phyloP scores from a whole-genome alignment of 805 yeast species.

The Ogataea angusta region DNA sequence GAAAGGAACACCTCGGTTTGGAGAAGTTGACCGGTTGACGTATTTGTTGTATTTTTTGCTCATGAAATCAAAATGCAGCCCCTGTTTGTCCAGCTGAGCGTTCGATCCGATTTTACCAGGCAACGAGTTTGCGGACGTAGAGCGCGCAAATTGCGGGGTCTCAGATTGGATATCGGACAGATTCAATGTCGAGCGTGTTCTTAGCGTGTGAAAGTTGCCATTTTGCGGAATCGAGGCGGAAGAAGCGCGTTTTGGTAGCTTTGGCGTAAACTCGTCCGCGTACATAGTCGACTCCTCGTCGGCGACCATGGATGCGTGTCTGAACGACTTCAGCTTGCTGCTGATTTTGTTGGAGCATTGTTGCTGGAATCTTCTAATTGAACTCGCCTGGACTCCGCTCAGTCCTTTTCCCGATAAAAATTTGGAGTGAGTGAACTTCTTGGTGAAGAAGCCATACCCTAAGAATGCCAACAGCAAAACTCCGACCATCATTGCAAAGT shows the following conservation, averaged over 20 bases:
- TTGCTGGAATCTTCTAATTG: constrained; percentile 4
- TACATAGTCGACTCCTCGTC: constrained; percentile 15
- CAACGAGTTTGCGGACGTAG: constrained; percentile 16
- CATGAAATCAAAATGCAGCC: constrained; percentile 20
- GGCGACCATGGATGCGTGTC: constrained; percentile 15
- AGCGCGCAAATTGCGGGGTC: constrained; percentile 10
- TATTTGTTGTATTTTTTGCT: constrained; percentile 25
- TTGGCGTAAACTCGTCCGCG: constrained; percentile 11
- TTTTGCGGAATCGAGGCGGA: constrained; percentile 4
- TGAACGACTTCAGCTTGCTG: constrained; percentile 7
- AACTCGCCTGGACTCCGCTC: constrained; percentile 3
- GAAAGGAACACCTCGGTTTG: constrained; percentile 6
- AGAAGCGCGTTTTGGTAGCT: constrained; percentile 18
- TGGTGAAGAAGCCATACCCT: constrained; percentile 12
- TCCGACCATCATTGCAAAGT: constrained; percentile 12
- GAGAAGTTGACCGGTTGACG: constrained; percentile 9
- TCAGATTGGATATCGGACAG: constrained; percentile 19
- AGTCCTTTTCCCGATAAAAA: constrained; percentile 2
- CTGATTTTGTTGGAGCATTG: constrained; percentile 12
- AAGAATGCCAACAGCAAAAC: constrained; percentile 15
- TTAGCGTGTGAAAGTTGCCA: constrained; percentile 13
- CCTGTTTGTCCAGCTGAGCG: constrained; percentile 6
- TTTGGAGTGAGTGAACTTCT: constrained; percentile 3
- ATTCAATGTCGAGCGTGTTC: constrained; percentile 32
- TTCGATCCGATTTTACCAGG: constrained; percentile 8